These are phyloP conservation scores for Tillandsia leiboldiana DNA, from an alignment of 176 grass and related monocot species.

Conservation along the genomic window DNA sequence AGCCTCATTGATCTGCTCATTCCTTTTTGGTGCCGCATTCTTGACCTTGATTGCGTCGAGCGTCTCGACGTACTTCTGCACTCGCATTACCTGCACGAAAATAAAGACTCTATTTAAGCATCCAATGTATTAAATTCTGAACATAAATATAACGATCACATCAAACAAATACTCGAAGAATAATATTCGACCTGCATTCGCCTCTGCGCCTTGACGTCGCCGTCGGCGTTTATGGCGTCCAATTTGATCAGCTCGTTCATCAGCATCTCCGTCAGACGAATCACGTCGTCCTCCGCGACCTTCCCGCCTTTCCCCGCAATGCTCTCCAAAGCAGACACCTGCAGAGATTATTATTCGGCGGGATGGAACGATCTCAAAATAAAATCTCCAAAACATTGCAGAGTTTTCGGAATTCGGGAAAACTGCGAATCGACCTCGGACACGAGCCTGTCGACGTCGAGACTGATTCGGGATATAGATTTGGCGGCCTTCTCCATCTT, in stretches of 20 bases:
- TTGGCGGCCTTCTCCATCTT: slow-evolving; percentile 63
- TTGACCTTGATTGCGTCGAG: slow-evolving; percentile 73
- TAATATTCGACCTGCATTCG: slow-evolving; percentile 58
- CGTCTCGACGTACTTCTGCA: slow-evolving; percentile 81
- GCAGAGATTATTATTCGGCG: not conserved
- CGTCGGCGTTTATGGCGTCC: slow-evolving; percentile 69
- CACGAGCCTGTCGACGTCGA: slow-evolving; percentile 75
- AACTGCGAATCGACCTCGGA: slow-evolving; percentile 36
- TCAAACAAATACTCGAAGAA: not conserved
- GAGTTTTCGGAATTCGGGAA: not conserved
- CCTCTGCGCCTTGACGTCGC: slow-evolving; percentile 69
- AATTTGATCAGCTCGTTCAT: slow-evolving; percentile 95
- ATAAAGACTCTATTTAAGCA: not conserved
- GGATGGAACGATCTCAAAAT: not conserved
- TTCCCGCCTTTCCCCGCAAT: slow-evolving; percentile 61
- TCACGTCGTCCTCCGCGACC: slow-evolving; percentile 68
- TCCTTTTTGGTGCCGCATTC: slow-evolving; percentile 23
- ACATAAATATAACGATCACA: not conserved
- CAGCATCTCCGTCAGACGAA: slow-evolving; percentile 57
- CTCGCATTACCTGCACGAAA: slow-evolving; percentile 53
- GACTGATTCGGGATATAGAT: slow-evolving; percentile 51
- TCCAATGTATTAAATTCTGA: not conserved
- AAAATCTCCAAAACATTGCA: not conserved
- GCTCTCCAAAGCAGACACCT: slow-evolving; percentile 73
- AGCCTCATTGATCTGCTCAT: slow-evolving; percentile 23